phyloP scores from a whole-genome alignment of 768 basidiomycete species.

The Leccinum olivaceopallidum region DNA sequence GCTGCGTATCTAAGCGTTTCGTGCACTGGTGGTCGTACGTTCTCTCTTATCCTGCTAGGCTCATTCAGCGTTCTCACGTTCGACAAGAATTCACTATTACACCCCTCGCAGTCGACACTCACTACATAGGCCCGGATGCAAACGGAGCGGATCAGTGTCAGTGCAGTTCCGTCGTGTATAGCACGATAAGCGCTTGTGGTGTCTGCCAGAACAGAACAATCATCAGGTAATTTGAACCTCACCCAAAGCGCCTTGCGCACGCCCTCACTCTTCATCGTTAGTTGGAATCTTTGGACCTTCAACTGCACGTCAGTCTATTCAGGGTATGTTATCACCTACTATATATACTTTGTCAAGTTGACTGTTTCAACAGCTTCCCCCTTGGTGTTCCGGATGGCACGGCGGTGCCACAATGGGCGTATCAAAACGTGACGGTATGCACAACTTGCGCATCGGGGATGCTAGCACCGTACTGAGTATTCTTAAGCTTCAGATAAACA shows the following conservation, averaged over 20 bases:
- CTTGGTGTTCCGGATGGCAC: slow-evolving; percentile 47
- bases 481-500: slow-evolving; percentile 31
- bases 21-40: slow-evolving; percentile 44
- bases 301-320: slow-evolving; percentile 45
- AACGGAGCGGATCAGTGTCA: slow-evolving; percentile 39
- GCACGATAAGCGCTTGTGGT: slow-evolving; percentile 56
- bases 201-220: slow-evolving; percentile 50
- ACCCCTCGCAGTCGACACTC: slow-evolving; percentile 35
- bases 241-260: background rate
- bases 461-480: slow-evolving; percentile 5
- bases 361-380: slow-evolving; percentile 41
- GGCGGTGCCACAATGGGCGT: slow-evolving; percentile 64
- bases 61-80: slow-evolving; percentile 10
- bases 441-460: background rate
- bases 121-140: slow-evolving; percentile 36
- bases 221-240: slow-evolving; percentile 31
- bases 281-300: slow-evolving; percentile 53
- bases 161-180: slow-evolving; percentile 59
- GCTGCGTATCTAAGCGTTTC: slow-evolving; percentile 44
- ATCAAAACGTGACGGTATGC: slow-evolving; percentile 50
- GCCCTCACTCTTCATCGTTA: slow-evolving; percentile 21
- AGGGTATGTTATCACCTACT: slow-evolving; percentile 15
- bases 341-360: background rate
- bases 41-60: background rate
- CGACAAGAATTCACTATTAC: slow-evolving; percentile 39